Percentiles rank a stretch among this genome's conserved stretches.
phyloP scores from a whole-genome alignment of 2,329 filamentous ascomycete genomes.

The Colletotrichum sp. region DNA sequence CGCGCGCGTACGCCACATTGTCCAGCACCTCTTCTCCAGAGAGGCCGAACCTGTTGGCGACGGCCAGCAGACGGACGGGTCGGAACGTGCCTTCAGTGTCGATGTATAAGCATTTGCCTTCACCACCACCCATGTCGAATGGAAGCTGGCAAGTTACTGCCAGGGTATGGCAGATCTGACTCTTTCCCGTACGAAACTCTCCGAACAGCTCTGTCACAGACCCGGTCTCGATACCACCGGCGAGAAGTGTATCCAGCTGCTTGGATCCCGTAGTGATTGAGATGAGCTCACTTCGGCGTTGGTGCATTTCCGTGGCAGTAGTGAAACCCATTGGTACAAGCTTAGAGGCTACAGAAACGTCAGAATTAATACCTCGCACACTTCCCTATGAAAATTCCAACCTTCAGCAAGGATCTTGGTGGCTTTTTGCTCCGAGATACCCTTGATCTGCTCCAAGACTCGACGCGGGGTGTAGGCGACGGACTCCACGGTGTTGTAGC shows the following conservation, averaged over 20 bases:
- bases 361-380: conserved; percentile 1
- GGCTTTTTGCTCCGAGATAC: conserved; percentile 96
- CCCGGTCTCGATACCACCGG: conserved; percentile 94
- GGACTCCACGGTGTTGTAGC: conserved; percentile 93
- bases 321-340: conserved; percentile 99
- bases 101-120: conserved; percentile 98
- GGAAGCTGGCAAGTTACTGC: conserved; percentile 97
- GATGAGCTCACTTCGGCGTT: conserved; percentile 93
- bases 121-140: conserved; percentile 98
- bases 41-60: conserved; percentile 92
- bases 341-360: conserved; percentile 73
- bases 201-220: conserved; percentile 98
- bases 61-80: conserved; percentile 86
- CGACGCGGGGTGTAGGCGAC: conserved; percentile 90
- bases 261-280: conserved; percentile 98
- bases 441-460: conserved; percentile 92
- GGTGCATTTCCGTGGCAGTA: conserved; percentile 98
- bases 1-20: conserved; percentile 96
- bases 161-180: conserved; percentile 98
- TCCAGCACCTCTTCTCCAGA: conserved; percentile 97
- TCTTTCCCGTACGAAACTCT: conserved; percentile 97
- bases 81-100: conserved; percentile 98
- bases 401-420: conserved; percentile 90
- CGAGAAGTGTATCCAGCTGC: conserved; percentile 92
- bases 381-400: conserved; percentile 40